phyloP scores from a whole-genome alignment of 1,284 basidiomycete genomes.

The Irpex rosettiformis region DNA sequence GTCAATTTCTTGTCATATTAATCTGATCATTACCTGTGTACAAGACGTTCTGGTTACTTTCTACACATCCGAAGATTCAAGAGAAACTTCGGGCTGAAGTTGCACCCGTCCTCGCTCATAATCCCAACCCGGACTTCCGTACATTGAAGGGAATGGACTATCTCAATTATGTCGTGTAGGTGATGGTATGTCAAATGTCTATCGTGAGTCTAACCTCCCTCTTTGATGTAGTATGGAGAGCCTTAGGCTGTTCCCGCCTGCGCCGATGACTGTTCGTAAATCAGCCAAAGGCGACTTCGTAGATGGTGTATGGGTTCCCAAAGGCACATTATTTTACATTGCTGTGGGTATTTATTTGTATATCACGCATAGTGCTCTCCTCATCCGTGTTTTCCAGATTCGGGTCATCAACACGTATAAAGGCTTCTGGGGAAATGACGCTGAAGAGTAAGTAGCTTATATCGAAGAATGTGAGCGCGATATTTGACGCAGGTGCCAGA shows the following conservation, averaged over 20 bases:
- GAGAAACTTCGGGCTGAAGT: constrained; percentile 1
- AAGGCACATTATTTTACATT: not conserved
- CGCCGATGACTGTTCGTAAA: not conserved
- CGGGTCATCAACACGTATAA: constrained; percentile 1
- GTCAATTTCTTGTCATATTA: not conserved
- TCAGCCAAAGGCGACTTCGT: not conserved
- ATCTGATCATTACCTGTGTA: not conserved
- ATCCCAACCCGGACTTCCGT: not conserved
- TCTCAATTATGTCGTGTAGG: not conserved
- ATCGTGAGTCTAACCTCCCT: too few species aligned
- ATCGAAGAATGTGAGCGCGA: not conserved
- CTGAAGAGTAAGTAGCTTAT: not conserved
- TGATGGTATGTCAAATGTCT: too few species aligned
- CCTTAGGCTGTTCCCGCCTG: not conserved
- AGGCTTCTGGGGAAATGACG: not conserved
- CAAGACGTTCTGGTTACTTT: not conserved
- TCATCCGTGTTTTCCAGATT: not conserved
- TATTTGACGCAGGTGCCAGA: not conserved
- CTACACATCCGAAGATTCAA: not conserved
- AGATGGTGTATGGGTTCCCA: not conserved
- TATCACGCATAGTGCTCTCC: not conserved
- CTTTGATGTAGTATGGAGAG: not conserved
- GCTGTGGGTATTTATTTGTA: not conserved
- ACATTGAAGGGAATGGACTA: constrained; percentile 1
- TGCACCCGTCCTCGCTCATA: not conserved